Conservation (phyloP, 331 rosid genomes). For the Stylosanthes scabra region DNA sequence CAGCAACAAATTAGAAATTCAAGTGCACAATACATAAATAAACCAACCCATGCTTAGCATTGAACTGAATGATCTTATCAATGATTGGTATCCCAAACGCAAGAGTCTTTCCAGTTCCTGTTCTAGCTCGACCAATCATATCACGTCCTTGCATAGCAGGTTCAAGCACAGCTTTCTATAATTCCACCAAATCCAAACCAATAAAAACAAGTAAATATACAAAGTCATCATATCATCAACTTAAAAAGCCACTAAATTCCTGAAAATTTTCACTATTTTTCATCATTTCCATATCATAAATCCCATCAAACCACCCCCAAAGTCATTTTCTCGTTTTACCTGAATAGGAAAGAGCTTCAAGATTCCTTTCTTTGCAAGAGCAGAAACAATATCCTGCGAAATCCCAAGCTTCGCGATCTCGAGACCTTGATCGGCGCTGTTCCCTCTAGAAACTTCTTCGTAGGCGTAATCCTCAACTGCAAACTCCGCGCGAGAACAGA, state of each 20-base stretch:
- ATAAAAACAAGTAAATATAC: background rate
- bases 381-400: slow-evolving; percentile 72
- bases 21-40: background rate
- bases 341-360: slow-evolving; percentile 91
- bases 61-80: slow-evolving; percentile 78
- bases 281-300: background rate
- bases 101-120: slow-evolving; percentile 99
- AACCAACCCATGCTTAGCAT: slow-evolving; percentile 89
- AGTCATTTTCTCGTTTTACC: slow-evolving; percentile 43
- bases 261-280: background rate
- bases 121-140: slow-evolving; percentile 98
- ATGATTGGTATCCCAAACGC: slow-evolving; percentile 96
- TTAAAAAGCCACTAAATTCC: background rate
- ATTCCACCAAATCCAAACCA: background rate
- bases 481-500: slow-evolving; percentile 49
- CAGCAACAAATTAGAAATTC: background rate
- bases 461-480: slow-evolving; percentile 60
- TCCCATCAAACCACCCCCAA: background rate
- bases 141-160: slow-evolving; percentile 99
- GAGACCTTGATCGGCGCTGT: slow-evolving; percentile 65
- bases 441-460: slow-evolving; percentile 51
- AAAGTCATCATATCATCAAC: slow-evolving; percentile 8
- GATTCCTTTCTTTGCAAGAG: slow-evolving; percentile 84
- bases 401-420: slow-evolving; percentile 83
- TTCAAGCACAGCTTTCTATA: slow-evolving; percentile 90